Base-by-base conservation (phyloP, 305 asterid species). In the Fraxinus ornus region DNA sequence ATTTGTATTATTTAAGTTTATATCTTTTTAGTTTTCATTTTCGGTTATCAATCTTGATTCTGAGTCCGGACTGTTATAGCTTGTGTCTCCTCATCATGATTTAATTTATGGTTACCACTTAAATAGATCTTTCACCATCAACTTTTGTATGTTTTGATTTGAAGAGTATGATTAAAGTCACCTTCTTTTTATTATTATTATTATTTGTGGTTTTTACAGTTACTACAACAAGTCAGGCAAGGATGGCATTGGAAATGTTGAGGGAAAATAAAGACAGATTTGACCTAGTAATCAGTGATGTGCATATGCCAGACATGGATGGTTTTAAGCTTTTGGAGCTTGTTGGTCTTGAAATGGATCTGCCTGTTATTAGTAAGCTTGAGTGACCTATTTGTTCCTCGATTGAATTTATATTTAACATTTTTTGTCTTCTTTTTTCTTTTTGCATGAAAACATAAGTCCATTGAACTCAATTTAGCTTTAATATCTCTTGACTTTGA, bases 271-370 rank as follows among this genome's bases (percentile, higher is more conserved):
- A n/a, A 80, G 41, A 80, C 60, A 75, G 86, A 77, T 84, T 84
- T 55, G 86, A 84, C 82, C 22, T 80, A 64, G 86, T 84, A 30
- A 84, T 84, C 79, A 80, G 86, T 76, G 86, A 80, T 52, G 86
- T 84, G 36, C 84, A 80, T 75, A 84, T 84, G 84, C 84, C 84
- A 2, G 71, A 62, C 71, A 62, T 62, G 71, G 71, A 62, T 22
- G 71, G 71, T 21, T 62, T 62, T 62, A 84, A 84, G 78, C 86
- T 84, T 49, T 81, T 84, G 60, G 86, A 80, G 81, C 86, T 84
- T 17, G 86, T n/a, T 30, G 97, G 97, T 30, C 93, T 92, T 32
- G 97, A 92, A 88, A 90, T 92, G 97, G 97, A 92, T 83, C 88
- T 92, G 36, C 95, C 97, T 24, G 97, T 92, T 77, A 92, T 92